phyloP scores from a whole-genome alignment of 306 rosid species.

The Rubus parviflorus region DNA sequence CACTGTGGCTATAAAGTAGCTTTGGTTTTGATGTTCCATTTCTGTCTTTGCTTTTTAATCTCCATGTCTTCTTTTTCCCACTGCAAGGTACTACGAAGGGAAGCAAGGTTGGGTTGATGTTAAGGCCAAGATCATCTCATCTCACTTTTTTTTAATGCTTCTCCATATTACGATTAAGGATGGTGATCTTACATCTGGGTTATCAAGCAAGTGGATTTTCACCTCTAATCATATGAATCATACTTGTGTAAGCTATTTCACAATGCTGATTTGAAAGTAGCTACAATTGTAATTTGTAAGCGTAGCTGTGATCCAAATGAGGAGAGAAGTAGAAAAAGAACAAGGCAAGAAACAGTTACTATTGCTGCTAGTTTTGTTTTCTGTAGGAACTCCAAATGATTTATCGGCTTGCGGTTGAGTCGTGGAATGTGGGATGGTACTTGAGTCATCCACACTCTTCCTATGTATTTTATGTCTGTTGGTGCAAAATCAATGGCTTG shows the following conservation, averaged over 20 bases:
- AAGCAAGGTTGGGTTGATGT: slow-evolving; percentile 85
- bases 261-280: slow-evolving; percentile 17
- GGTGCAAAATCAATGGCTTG: not conserved
- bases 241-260: slow-evolving; percentile 9
- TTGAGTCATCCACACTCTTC: not conserved
- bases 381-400: not conserved
- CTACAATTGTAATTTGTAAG: not conserved
- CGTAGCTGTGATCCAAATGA: not conserved
- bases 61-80: not conserved
- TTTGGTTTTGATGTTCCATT: not conserved
- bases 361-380: not conserved
- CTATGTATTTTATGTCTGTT: not conserved
- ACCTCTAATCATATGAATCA: slow-evolving; percentile 11
- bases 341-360: not conserved
- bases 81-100: slow-evolving; percentile 80
- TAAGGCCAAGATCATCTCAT: slow-evolving; percentile 18
- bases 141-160: slow-evolving; percentile 27
- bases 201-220: slow-evolving; percentile 13
- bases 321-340: not conserved
- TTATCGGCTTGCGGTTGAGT: not conserved
- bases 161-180: slow-evolving; percentile 24
- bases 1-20: not conserved
- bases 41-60: slow-evolving; percentile 13
- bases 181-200: slow-evolving; percentile 8
- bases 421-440: not conserved